phyloP scores from a whole-genome alignment of 148 eudicot species.

The Persicaria tinctoria region DNA sequence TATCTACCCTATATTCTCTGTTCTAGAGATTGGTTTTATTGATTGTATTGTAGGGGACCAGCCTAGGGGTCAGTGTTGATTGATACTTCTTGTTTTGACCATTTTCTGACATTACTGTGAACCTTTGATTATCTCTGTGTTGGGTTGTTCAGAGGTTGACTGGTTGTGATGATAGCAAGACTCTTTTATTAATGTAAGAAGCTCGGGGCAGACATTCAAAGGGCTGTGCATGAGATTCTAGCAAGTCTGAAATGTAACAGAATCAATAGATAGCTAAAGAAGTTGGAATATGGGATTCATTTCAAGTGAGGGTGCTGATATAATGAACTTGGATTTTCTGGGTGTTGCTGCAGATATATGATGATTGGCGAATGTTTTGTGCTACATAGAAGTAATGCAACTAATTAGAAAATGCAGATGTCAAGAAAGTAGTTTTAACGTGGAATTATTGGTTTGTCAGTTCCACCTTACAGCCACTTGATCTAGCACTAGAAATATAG shows the following conservation, averaged over 20 bases:
- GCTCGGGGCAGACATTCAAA: not conserved
- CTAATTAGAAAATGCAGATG: too few relatives aligned
- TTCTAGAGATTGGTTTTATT: not conserved
- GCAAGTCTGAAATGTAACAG: not conserved
- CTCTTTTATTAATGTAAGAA: not conserved
- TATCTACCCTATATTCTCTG: not conserved
- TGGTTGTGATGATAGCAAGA: not conserved
- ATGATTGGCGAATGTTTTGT: too few relatives aligned
- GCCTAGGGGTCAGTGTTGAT: not conserved
- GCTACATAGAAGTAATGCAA: too few relatives aligned
- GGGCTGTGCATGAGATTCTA: not conserved
- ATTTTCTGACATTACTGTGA: not conserved
- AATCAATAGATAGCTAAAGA: not conserved
- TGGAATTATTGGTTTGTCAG: not conserved
- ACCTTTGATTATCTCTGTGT: not conserved
- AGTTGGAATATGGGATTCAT: not conserved
- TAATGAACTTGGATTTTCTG: not conserved
- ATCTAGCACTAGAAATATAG: not conserved
- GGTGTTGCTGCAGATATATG: not conserved
- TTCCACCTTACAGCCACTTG: not conserved
- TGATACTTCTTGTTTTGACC: not conserved
- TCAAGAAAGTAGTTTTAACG: not conserved
- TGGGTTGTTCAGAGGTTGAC: not conserved
- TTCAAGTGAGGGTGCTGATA: not conserved
- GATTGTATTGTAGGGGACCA: not conserved